Evolutionary conservation across 331 rosid species (phyloP).

Genomic region (Acacia concinna): DNA sequence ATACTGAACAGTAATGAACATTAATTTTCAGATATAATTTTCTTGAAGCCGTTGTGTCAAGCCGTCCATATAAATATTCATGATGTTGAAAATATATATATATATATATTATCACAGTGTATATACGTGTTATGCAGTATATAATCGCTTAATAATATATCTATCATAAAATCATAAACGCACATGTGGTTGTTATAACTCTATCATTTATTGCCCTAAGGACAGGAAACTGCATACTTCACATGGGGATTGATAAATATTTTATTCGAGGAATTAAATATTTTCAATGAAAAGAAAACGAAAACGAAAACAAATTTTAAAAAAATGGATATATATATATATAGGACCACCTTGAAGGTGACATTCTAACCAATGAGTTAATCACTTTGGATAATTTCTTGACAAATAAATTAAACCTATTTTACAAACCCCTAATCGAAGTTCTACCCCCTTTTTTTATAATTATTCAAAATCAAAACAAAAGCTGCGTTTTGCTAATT

Average conservation of each 20-base stretch:
- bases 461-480: background rate
- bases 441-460: background rate
- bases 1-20: background rate
- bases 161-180: background rate
- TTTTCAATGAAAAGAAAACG: background rate
- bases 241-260: slow-evolving; percentile 15
- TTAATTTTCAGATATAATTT: slow-evolving; percentile 4
- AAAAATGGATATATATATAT: background rate
- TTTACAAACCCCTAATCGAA: background rate
- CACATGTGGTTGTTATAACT: slow-evolving; percentile 9
- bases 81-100: background rate
- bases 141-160: background rate
- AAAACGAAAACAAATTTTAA: background rate
- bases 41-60: background rate
- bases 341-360: slow-evolving; percentile 22
- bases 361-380: slow-evolving; percentile 18
- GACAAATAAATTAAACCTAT: background rate
- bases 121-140: background rate
- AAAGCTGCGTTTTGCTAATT: slow-evolving; percentile 12
- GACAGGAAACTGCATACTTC: slow-evolving; percentile 14
- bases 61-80: background rate
- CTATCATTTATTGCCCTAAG: slow-evolving; percentile 23
- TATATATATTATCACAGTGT: too few species aligned
- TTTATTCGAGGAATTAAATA: background rate
- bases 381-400: slow-evolving; percentile 6